Percentiles rank a stretch among this genome's conserved stretches.
These are phyloP conservation scores for Erysiphe pisi DNA, from an alignment of 2,329 filamentous ascomycete species.

Conservation along the genomic window DNA sequence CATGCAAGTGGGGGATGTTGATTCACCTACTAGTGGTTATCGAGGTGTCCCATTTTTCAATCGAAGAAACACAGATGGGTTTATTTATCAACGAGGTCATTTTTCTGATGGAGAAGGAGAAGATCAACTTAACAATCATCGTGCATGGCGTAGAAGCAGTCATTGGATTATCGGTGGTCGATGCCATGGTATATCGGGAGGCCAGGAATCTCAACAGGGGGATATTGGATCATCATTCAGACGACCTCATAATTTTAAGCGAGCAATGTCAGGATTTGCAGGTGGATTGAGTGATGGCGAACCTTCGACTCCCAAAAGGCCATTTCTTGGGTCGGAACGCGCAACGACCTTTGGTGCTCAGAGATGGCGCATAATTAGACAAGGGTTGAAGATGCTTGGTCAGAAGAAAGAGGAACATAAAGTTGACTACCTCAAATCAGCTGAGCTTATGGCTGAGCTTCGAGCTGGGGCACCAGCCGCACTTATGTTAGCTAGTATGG, in stretches of 20 bases:
- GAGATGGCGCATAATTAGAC: conserved; percentile 89
- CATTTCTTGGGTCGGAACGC: conserved; percentile 53
- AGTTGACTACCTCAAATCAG: conserved; percentile 88
- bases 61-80: conserved; percentile 54
- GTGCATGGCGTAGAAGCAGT: conserved; percentile 49
- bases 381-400: conserved; percentile 67
- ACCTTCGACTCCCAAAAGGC: conserved; percentile 46
- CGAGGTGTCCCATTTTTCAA: conserved; percentile 44
- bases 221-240: conserved; percentile 46
- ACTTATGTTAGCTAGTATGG: conserved; percentile 92
- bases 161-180: conserved; percentile 43
- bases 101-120: conserved; percentile 67
- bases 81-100: conserved; percentile 48
- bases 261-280: conserved; percentile 47
- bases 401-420: conserved; percentile 72
- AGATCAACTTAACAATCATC: conserved; percentile 47
- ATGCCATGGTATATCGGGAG: conserved; percentile 42
- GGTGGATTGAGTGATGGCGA: conserved; percentile 57
- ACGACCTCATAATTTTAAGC: conserved; percentile 52
- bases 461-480: conserved; percentile 87
- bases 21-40: conserved; percentile 34
- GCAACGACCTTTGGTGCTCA: conserved; percentile 65
- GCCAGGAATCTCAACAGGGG: conserved; percentile 44
- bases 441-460: conserved; percentile 90
- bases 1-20: conserved; percentile 31